Evolutionary conservation across 2,329 filamentous ascomycete species (phyloP).

Genomic region (Pseudogymnoascus sp.): DNA sequence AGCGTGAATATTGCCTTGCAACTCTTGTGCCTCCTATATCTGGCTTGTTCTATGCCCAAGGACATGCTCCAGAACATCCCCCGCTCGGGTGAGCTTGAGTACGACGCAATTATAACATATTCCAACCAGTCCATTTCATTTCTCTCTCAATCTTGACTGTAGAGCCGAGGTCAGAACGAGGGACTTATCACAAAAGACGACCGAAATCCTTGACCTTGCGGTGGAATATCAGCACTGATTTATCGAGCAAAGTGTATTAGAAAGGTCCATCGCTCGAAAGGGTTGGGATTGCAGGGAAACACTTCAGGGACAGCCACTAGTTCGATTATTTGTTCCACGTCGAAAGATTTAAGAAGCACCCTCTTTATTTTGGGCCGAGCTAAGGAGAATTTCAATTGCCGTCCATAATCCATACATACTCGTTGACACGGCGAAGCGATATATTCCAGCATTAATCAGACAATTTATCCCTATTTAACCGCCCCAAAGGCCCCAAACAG

Average conservation of each 20-base stretch:
- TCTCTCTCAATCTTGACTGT: not conserved
- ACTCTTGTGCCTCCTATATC: not conserved
- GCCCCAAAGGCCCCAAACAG: not conserved
- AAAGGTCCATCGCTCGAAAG: not conserved
- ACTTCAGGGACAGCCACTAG: not conserved
- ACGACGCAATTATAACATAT: not conserved
- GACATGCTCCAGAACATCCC: not conserved
- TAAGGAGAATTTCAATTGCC: not conserved
- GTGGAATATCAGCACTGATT: not conserved
- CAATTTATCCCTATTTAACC: slow-evolving; percentile 5
- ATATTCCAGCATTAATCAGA: not conserved
- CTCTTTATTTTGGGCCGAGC: not conserved
- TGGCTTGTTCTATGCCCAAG: not conserved
- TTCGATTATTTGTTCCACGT: not conserved
- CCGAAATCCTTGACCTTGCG: not conserved
- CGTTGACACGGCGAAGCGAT: not conserved
- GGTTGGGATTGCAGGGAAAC: not conserved
- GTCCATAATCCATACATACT: not conserved
- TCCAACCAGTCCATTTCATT: not conserved
- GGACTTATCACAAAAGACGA: not conserved
- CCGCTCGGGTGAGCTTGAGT: not conserved
- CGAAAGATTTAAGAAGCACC: not conserved
- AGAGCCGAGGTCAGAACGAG: not conserved
- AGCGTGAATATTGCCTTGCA: not conserved
- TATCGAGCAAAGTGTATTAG: not conserved